A percentile compares a stretch with the other conserved stretches of the same genome.
These are phyloP conservation scores for Diaporthe humulicola DNA, from an alignment of 2,329 filamentous ascomycete species.

Conservation along the genomic window DNA sequence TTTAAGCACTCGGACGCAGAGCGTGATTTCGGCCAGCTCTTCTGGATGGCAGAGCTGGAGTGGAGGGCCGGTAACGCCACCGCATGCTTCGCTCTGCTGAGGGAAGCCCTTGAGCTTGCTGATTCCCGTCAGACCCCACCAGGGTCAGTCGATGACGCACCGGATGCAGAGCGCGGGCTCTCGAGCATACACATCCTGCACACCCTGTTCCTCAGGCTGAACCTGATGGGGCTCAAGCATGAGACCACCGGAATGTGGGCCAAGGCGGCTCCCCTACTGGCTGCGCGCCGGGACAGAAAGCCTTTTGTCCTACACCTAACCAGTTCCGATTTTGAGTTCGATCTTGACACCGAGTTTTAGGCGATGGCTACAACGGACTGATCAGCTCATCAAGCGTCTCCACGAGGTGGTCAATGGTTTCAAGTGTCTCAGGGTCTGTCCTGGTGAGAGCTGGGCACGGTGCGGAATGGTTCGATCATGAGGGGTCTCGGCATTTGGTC, in stretches of 20 bases:
- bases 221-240: neutral
- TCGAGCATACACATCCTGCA: neutral
- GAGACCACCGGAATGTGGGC: neutral
- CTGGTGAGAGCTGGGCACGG: neutral
- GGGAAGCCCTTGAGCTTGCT: neutral
- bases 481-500: too few species aligned
- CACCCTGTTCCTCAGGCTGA: neutral
- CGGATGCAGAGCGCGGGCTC: neutral
- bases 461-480: neutral
- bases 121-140: neutral
- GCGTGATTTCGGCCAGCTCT: neutral
- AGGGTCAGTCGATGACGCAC: neutral
- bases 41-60: slow-evolving; percentile 32
- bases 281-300: neutral
- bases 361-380: neutral
- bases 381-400: too few species aligned
- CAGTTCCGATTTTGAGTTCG: slow-evolving; percentile 8
- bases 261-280: neutral
- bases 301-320: neutral
- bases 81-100: slow-evolving; percentile 7
- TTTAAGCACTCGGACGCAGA: neutral
- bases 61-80: slow-evolving; percentile 20
- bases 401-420: neutral
- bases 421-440: neutral
- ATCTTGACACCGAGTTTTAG: neutral